Conservation (phyloP, 345 rosid genomes). For the Boechera retrofracta region DNA sequence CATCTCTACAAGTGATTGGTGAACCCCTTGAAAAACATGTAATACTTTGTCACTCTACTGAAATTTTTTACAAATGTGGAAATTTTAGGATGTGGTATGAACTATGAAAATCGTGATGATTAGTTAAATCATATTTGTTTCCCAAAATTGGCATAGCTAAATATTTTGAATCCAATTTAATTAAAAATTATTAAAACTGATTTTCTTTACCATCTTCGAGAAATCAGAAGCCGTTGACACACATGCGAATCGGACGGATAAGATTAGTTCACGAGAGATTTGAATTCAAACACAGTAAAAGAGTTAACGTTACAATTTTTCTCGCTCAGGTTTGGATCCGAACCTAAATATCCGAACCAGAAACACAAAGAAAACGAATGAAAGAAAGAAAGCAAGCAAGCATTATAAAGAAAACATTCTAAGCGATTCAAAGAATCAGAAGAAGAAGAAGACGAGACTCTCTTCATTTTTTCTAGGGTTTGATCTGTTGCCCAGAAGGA, state of each 20-base stretch:
- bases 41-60: not conserved
- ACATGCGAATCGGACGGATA: constrained; percentile 36
- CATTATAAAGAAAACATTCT: constrained; percentile 12
- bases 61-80: not conserved
- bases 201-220: constrained; percentile 26
- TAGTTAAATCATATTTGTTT: not conserved
- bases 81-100: not conserved
- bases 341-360: constrained; percentile 33
- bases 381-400: not conserved
- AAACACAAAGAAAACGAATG: constrained; percentile 1
- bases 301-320: constrained; percentile 42
- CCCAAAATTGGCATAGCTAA: constrained; percentile 8
- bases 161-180: not conserved
- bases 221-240: constrained; percentile 33
- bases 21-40: not conserved
- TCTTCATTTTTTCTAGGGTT: not conserved
- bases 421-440: constrained; percentile 11
- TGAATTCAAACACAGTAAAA: constrained; percentile 42
- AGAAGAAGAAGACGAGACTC: constrained; percentile 10
- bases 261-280: not conserved
- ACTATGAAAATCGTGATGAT: constrained; percentile 13
- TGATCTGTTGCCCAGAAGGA: constrained; percentile 21
- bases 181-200: not conserved
- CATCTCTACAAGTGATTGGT: not conserved
- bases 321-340: constrained; percentile 21